phyloP scores from a whole-genome alignment of 306 rosid species.

The Acacia crassicarpa region DNA sequence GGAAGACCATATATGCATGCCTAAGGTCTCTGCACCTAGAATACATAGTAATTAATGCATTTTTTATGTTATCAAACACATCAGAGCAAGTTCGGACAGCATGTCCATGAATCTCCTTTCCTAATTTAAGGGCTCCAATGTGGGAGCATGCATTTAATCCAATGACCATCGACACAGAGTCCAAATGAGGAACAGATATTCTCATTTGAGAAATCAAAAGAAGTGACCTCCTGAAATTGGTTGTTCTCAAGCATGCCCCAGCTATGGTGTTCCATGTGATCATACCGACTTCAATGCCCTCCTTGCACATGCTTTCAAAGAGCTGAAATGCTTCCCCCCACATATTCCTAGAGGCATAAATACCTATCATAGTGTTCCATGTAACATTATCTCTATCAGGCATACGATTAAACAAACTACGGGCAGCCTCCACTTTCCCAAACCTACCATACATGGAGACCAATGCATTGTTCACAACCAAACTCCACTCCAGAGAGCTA shows the following conservation, averaged over 20 bases:
- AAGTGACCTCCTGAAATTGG: constrained; percentile 52
- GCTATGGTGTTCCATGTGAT: constrained; percentile 79
- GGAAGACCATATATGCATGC: constrained; percentile 63
- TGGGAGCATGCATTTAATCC: constrained; percentile 83
- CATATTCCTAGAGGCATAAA: constrained; percentile 70
- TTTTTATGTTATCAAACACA: constrained; percentile 49
- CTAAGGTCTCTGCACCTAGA: constrained; percentile 74
- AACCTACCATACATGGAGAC: constrained; percentile 81
- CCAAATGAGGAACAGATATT: constrained; percentile 46
- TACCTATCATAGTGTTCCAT: constrained; percentile 77
- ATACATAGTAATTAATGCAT: constrained; percentile 89
- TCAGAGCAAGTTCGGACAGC: constrained; percentile 53
- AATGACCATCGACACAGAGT: constrained; percentile 59
- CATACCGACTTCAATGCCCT: constrained; percentile 49
- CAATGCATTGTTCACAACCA: constrained; percentile 83
- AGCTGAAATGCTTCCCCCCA: constrained; percentile 71
- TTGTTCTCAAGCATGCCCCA: constrained; percentile 65
- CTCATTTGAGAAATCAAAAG: constrained; percentile 74
- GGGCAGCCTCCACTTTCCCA: constrained; percentile 74
- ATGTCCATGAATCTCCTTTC: constrained; percentile 82
- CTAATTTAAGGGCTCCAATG: constrained; percentile 64
- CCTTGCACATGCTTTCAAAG: constrained; percentile 54
- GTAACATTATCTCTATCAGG: constrained; percentile 68
- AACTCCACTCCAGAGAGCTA: constrained; percentile 50
- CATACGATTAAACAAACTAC: constrained; percentile 68